Percentiles rank a stretch among this genome's conserved stretches.
Evolutionary conservation across 2,329 filamentous ascomycete genomes (phyloP).

Genomic region (Fusarium napiforme): DNA sequence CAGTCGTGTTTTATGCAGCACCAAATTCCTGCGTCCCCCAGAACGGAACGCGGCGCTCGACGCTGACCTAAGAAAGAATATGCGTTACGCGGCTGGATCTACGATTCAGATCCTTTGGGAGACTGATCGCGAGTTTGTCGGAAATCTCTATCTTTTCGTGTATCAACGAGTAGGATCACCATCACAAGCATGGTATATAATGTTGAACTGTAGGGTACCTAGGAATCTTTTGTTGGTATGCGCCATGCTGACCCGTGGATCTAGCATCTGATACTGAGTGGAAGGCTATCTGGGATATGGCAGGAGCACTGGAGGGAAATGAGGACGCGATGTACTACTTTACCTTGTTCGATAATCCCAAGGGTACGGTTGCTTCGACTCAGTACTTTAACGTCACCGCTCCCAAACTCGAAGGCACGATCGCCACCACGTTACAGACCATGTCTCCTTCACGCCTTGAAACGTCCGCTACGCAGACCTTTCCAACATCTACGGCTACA

Average conservation of each 20-base stretch:
- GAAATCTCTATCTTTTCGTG: too few species aligned
- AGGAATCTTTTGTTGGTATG: rapidly evolving
- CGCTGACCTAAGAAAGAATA: rapidly evolving
- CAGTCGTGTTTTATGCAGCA: rapidly evolving
- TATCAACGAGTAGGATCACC: too few species aligned
- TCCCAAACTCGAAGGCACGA: rapidly evolving
- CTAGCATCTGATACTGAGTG: neutral
- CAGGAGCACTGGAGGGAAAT: rapidly evolving
- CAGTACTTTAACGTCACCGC: neutral
- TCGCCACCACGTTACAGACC: neutral
- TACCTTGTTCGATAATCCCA: too few species aligned
- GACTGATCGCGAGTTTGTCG: too few species aligned
- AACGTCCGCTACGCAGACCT: rapidly evolving
- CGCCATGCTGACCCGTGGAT: neutral
- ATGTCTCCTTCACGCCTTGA: too few species aligned
- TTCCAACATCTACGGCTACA: neutral
- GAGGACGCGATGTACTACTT: neutral
- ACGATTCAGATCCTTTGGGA: neutral
- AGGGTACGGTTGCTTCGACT: neutral
- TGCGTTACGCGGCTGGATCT: rapidly evolving
- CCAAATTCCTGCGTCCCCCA: neutral
- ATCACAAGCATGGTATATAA: too few species aligned
- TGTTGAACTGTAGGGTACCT: neutral
- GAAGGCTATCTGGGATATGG: neutral
- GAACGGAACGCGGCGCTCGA: neutral